Evolutionary conservation across 2,329 filamentous ascomycete genomes (phyloP), one percentile per base, ranked within the genome.

Genomic region (Fusarium bactridioides): DNA sequence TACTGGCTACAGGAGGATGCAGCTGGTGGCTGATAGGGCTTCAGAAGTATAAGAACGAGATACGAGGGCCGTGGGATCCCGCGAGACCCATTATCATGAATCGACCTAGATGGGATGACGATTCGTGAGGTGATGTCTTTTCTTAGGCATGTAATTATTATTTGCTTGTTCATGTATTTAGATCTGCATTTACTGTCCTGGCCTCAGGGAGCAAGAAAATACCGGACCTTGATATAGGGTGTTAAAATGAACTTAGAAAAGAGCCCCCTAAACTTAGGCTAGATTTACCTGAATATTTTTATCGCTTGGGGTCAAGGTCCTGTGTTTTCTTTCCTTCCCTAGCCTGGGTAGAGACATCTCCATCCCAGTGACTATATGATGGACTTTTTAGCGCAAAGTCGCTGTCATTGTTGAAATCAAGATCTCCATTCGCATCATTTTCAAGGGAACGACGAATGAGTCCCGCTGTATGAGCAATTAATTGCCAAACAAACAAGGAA

Each of bases 1-100:
- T 91, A 9, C 80, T 97, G 60, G 91, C 91, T 5, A 97, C 98
- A 90, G 96, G 95, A 4, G 92, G 94, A 18, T 98, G 95, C 80
- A 97, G 94, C 79, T 98, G 95, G 95, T 98, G 96, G 95, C 84
- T 99, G 71, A 98, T 99, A 78, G 93, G 94, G 13, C 82, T 99
- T 81, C 96, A 99, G 83, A 95, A 97, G 84, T 99, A 98, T 83
- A 99, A 99, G 86, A 98, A 98, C 80, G 96, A 98, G 83, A 98
- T 99, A 74, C 94, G 95, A 78, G 96, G 96, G 47, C 96, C 96
- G 3, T 99, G 96, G 96, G 96, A 99, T 83, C 95, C 95, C 25
- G 96, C 96, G 11, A 88, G 95, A 79, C 96, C 96, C 15, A 89
- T 96, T 62, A 95, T 96, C 71, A 90, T 94, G 78, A 91, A 91